A percentile compares a stretch with the other conserved stretches of the same genome.
These are phyloP conservation scores for Fusarium nygamai DNA, from an alignment of 2,329 filamentous ascomycete genomes.

Conservation along the genomic window DNA sequence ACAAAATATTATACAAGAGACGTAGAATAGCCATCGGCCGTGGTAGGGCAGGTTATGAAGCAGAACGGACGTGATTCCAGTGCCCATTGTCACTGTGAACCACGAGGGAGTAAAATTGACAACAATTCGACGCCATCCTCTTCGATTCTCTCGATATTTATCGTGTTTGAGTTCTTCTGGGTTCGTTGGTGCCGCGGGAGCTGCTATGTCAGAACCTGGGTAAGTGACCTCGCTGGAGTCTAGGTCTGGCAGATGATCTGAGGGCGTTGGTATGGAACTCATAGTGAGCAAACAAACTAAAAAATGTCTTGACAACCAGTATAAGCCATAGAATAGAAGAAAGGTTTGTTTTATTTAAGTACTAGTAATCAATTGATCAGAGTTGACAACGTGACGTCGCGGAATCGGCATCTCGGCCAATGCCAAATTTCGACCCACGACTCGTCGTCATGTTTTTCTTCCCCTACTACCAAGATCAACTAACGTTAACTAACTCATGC, in stretches of 20 bases:
- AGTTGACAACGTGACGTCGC: conserved; percentile 8
- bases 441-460: not conserved
- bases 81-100: conserved; percentile 68
- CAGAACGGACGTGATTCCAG: conserved; percentile 69
- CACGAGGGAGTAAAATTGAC: conserved; percentile 26
- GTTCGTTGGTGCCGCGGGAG: not conserved
- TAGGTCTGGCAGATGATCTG: not conserved
- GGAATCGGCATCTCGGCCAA: conserved; percentile 21
- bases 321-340: not conserved
- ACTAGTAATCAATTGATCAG: not conserved
- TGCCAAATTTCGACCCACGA: conserved; percentile 18
- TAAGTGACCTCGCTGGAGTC: conserved; percentile 16
- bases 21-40: conserved; percentile 62
- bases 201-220: not conserved
- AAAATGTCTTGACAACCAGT: not conserved
- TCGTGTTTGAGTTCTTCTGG: not conserved
- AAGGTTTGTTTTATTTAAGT: not conserved
- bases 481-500: not conserved
- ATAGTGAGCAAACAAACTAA: not conserved
- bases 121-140: conserved; percentile 28
- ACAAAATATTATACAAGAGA: conserved; percentile 65
- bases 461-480: not conserved
- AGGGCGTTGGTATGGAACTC: not conserved
- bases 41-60: conserved; percentile 68
- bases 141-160: not conserved